Conservation (phyloP, 164 flowering plant species). For the Stephania japonica region DNA sequence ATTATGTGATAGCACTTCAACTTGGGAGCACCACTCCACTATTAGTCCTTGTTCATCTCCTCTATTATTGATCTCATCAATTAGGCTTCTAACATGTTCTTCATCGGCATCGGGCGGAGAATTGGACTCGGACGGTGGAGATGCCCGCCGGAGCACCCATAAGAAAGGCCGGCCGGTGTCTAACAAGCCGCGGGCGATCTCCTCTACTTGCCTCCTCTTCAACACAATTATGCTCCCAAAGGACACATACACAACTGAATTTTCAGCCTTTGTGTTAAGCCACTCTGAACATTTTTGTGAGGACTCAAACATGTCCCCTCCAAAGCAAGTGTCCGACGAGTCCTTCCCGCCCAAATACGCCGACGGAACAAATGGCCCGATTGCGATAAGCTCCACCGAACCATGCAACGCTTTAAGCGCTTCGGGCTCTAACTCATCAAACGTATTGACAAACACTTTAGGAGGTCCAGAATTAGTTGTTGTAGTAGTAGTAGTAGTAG, state of each 20-base stretch:
- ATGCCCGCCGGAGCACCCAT: constrained; percentile 31
- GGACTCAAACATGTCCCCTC: constrained; percentile 25
- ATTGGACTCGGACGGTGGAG: no score
- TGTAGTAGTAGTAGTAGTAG: background rate
- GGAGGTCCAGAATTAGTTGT: constrained; percentile 18
- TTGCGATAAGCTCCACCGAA: constrained; percentile 18
- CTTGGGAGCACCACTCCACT: constrained; percentile 21
- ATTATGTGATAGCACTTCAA: constrained; percentile 30
- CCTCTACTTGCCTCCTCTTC: constrained; percentile 26
- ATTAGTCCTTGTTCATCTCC: background rate
- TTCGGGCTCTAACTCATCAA: constrained; percentile 33
- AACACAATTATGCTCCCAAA: constrained; percentile 34
- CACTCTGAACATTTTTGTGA: constrained; percentile 29
- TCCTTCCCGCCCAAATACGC: constrained; percentile 29
- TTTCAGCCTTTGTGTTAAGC: constrained; percentile 32
- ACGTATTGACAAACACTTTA: constrained; percentile 38
- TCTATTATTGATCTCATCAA: background rate
- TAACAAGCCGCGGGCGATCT: constrained; percentile 28
- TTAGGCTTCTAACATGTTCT: background rate
- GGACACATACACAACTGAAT: constrained; percentile 38
- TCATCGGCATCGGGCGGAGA: background rate
- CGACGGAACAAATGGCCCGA: constrained; percentile 49
- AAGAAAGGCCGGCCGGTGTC: constrained; percentile 28
- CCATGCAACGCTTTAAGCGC: constrained; percentile 24
- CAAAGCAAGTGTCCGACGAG: constrained; percentile 21